Conservation (phyloP, 495 filamentous ascomycete genomes). For the Daldinia decipiens region DNA sequence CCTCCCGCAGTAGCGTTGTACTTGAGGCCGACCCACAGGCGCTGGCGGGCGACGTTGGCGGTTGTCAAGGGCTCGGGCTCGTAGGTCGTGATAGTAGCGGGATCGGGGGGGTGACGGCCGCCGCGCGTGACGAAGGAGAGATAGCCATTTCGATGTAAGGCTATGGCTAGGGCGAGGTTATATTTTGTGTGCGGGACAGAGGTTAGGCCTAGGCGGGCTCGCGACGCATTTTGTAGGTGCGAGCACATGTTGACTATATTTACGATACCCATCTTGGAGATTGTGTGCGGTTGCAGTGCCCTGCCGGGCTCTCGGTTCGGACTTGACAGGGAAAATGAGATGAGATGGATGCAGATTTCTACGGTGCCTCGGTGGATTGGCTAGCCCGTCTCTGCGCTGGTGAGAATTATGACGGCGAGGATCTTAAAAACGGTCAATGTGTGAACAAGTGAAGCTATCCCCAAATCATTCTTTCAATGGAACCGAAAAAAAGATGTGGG, state of each 20-base stretch:
- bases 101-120: conserved; percentile 71
- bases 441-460: conserved; percentile 26
- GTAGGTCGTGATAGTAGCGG: conserved; percentile 60
- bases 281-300: conserved; percentile 11
- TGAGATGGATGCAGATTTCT: no score
- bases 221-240: conserved; percentile 93
- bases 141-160: conserved; percentile 84
- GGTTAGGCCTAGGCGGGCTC: conserved; percentile 85
- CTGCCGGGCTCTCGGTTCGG: conserved; percentile 23
- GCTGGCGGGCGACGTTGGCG: conserved; percentile 77
- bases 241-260: conserved; percentile 84
- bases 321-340: background rate
- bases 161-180: conserved; percentile 77
- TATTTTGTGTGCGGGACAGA: conserved; percentile 85
- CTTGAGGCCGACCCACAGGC: conserved; percentile 93
- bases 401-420: background rate
- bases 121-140: conserved; percentile 83
- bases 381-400: background rate
- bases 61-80: conserved; percentile 73
- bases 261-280: conserved; percentile 80
- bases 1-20: conserved; percentile 75
- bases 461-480: background rate
- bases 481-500: conserved; percentile 24
- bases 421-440: background rate
- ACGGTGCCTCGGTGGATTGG: background rate